A percentile compares a stretch with the other conserved stretches of the same genome.
These are phyloP conservation scores for Avicennia marina DNA, from an alignment of 257 asterid genomes.

Conservation along the genomic window DNA sequence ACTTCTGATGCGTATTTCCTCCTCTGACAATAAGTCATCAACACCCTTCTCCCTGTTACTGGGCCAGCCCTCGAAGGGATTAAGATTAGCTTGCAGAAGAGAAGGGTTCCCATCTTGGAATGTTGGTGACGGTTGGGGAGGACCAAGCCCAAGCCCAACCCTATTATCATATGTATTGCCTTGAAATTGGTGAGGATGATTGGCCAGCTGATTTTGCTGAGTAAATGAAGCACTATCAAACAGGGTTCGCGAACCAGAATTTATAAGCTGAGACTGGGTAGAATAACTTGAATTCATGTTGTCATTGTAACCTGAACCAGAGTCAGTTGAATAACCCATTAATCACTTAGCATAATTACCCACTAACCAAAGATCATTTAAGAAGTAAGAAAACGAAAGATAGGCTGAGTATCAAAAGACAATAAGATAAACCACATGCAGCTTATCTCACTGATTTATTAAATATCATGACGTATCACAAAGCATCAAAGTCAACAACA, in stretches of 20 bases:
- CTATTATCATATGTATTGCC: constrained; percentile 29
- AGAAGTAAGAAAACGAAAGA: too few relatives aligned
- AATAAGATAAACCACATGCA: not conserved
- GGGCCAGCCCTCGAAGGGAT: constrained; percentile 76
- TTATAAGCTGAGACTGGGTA: constrained; percentile 39
- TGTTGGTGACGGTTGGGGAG: constrained; percentile 56
- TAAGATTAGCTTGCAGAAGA: constrained; percentile 40
- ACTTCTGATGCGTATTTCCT: constrained; percentile 83
- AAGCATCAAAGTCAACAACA: too few relatives aligned
- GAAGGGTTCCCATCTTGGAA: constrained; percentile 42
- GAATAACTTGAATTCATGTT: constrained; percentile 38
- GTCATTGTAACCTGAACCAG: constrained; percentile 56
- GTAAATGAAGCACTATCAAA: constrained; percentile 39
- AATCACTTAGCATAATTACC: not conserved
- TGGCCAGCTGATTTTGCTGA: constrained; percentile 35
- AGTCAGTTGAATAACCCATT: constrained; percentile 6
- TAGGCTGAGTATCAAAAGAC: not conserved
- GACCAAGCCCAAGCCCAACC: constrained; percentile 68
- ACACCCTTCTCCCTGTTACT: constrained; percentile 52
- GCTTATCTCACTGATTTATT: not conserved
- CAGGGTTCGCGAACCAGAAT: constrained; percentile 38
- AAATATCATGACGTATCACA: too few relatives aligned
- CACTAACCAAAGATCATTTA: not conserved
- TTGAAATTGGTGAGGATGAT: constrained; percentile 45
- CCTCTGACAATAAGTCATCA: constrained; percentile 80